phyloP scores from a whole-genome alignment of 2,329 filamentous ascomycete species.

The Orbilia blumenaviensis region DNA sequence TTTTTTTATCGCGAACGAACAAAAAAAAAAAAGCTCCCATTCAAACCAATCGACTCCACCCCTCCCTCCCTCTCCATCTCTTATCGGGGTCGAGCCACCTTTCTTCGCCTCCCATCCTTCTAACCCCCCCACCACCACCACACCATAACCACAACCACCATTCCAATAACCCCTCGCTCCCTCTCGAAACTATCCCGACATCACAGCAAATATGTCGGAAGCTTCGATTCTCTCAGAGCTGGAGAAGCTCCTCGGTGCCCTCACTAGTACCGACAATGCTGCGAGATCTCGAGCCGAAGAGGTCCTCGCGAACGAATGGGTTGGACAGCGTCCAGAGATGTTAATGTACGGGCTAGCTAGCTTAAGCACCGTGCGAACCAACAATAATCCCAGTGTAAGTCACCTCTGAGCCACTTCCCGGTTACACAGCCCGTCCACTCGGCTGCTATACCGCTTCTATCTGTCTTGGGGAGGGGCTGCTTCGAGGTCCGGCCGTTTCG shows the following conservation, averaged over 20 bases:
- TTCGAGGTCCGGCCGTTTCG: not conserved
- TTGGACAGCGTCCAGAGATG: slow-evolving; percentile 79
- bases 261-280: slow-evolving; percentile 88
- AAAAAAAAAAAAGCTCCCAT: slow-evolving; percentile 16
- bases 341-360: slow-evolving; percentile 93
- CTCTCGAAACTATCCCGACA: slow-evolving; percentile 9
- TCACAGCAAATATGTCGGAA: slow-evolving; percentile 24
- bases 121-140: not conserved
- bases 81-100: slow-evolving; percentile 32
- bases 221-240: slow-evolving; percentile 13
- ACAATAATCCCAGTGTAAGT: slow-evolving; percentile 77
- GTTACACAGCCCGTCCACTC: slow-evolving; percentile 44
- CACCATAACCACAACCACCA: not conserved
- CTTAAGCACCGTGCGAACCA: slow-evolving; percentile 74
- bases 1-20: slow-evolving; percentile 50
- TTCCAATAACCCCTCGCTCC: slow-evolving; percentile 15
- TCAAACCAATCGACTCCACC: slow-evolving; percentile 37
- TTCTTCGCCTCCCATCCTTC: slow-evolving; percentile 8
- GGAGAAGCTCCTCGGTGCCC: slow-evolving; percentile 75
- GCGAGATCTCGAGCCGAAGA: slow-evolving; percentile 87
- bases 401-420: slow-evolving; percentile 10
- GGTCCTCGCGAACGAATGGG: slow-evolving; percentile 90
- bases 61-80: slow-evolving; percentile 29
- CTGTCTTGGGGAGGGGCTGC: not conserved
- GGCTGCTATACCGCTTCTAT: slow-evolving; percentile 46